Evolutionary conservation across 192 early-diverging fungal species (phyloP), one percentile per base, ranked within the genome.

Genomic region (Backusella liffmaniae): DNA sequence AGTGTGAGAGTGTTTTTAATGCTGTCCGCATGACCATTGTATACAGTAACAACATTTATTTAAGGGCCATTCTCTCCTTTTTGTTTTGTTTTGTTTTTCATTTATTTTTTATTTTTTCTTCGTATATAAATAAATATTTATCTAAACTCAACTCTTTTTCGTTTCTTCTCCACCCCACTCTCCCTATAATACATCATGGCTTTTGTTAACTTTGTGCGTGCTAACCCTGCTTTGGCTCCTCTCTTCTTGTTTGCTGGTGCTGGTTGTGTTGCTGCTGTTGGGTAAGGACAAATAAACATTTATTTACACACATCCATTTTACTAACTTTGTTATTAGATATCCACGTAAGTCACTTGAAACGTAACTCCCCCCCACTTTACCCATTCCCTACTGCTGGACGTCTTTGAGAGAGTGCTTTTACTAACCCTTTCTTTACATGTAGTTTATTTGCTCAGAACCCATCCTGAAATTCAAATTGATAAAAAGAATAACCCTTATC

Each of bases 201-300:
- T 59, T 70, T 79, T 44, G 34, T 66, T 70, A 70, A 51, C 39
- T 79, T 79, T 44, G 37, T 79, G 15, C 46, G 49, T 44, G 51
- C 37, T 66, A 79, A 79, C 67, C 78, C 78, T 35, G 78, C 78
- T 46, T 30, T 79, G n/a, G 78, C 59, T 49, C 78, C 78, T 66
- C 78, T 79, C 41, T 79, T 79, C 46, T 36, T 79, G 15, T 75
- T 79, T 44, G 73, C 73, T 34, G 78, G 78, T 30, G 69, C 37
- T 37, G 78, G 78, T 5, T 79, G 77, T 35, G 73, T 34, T 32
- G 77, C 68, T 15, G 77, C 77, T 37, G 77, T 79, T 16, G 36
- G 21, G 77, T 79, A 75, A 75, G 73, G 39, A 30, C 3, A 29
- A 8, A 65, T 70, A 18, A 15, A n/a, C 1, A 32, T 53, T 0